Evolutionary conservation across 306 rosid genomes (phyloP), one percentile per base, ranked within the genome.

Genomic region (Lupinus albus): DNA sequence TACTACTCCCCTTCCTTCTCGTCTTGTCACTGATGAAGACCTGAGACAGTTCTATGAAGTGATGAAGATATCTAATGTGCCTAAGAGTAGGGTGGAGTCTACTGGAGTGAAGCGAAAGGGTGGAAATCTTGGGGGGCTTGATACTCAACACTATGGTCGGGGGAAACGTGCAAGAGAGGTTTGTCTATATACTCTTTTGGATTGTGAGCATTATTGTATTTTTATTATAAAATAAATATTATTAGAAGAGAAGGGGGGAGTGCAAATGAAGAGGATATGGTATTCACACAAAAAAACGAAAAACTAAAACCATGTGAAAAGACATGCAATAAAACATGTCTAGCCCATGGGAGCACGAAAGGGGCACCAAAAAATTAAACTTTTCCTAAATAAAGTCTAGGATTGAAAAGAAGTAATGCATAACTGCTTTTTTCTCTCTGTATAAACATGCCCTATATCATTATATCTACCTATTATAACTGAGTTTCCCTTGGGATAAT

Each of bases 131-230:
- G 99, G 97, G 61, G 83, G 93, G 60, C 95, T 73, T 62, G 97
- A 94, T 81, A 91, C 96, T 33, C 80, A 86, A 76, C 95, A 86
- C 0, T 94, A 94, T 76, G 99, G 99, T 74, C 83, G 99, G 73
- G 99, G 99, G 25, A 94, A 94, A 61, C 88, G 99, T 77, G 84
- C 99, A 52, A 88, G 99, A 88, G 99, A 94, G 99, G 99, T 94
- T 62, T 85, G 86, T 71, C 58, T 28, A 10, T 80, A 49, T 46
- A 46, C 49, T 44, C 25, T 50, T 36, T 45, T 60, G 13, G 53
- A 41, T 73, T 64, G 35, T 78, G 58, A 8, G 17, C 51, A 17
- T 33, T 47, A 20, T 62, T 74, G 51, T 46, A 36, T 69, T 1
- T 38, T 39, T 38, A 8, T 39, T 8, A 39, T 39, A 39, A 39